Evolutionary conservation across 2,329 filamentous ascomycete genomes (phyloP), one percentile per base, ranked within the genome.

Genomic region (Lasiodiplodia theobromae): DNA sequence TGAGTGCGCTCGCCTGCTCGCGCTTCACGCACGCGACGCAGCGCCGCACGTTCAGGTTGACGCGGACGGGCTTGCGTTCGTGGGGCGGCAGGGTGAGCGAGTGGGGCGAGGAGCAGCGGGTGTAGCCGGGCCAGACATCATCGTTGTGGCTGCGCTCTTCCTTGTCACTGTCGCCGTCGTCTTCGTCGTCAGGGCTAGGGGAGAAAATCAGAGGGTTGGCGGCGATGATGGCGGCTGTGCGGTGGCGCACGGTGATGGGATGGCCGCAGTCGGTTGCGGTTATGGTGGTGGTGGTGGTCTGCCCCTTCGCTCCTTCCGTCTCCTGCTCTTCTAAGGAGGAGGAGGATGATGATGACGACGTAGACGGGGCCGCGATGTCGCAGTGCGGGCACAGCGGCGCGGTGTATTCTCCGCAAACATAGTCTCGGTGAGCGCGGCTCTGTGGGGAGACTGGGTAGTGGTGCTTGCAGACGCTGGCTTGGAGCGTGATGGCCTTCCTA

Each of bases 201-300:
- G 34, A 23, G 54, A 57, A 57, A 4, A 25, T 12, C n/a, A 18
- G n/a, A 8, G 54, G 54, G 12, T 57, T 31, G 8, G 54, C 54
- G 3, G 18, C 31, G 18, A 57, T n/a, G 54, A 40, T 21, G 31
- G 54, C 34, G 8, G 54, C 54, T 10, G 54, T 57, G 31, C 25
- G n/a, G 31, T n/a, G 31, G 18, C 54, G n/a, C 34, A 57, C 54
- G 54, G 54, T 25, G 54, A 57, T 21, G 31, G 34, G 4, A n/a
- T 57, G 54, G 54, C 54, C 34, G 54, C 54, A 57, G n/a, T 14
- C 25, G 23, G 52, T 34, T n/a, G 52, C 52, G 16, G 52, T 28
- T 10, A 54, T 34, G 2, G 52, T 37, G 11, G 52, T 10, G 12
- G 52, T 2, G 52, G 11, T n/a, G 44, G 18, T 21, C 6, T 21